Evolutionary conservation across 164 flowering plant genomes (phyloP), one percentile per base, ranked within the genome.

Genomic region (Sextonia rubra): DNA sequence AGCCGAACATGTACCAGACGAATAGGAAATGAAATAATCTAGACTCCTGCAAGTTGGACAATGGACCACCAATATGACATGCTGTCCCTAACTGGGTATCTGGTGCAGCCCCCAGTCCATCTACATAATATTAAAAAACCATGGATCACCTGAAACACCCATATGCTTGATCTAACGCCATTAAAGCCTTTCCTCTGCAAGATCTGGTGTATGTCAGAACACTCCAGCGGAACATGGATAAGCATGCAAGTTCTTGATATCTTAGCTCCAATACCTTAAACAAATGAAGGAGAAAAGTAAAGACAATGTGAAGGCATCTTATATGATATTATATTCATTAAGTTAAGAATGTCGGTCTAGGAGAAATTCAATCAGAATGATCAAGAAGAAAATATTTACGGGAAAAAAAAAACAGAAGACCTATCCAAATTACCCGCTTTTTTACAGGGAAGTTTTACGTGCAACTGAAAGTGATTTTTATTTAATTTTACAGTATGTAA

Each of bases 111-210:
- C n/a, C n/a, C n/a, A n/a, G n/a, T 62, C 66, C 15, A 17, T 30
- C 30, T 3, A 64, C 32, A n/a, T 37, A n/a, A 5, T 66, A 66
- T n/a, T 47, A 66, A 60, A 60, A 60, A 29, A 14, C 2, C 52
- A 63, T 69, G 56, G 63, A 60, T 76, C 73, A 91, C 98, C 98
- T 91, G 98, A 68, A 89, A 64, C 25, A 71, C 88, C 97, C 97
- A 92, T 71, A 92, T 76, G 74, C 98, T 92, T 24, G 94, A 91
- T 61, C 84, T 86, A 77, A 72, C 84, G 30, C 97, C 96, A 74
- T 75, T 85, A 71, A 86, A 89, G 55, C 97, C 94, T 80, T 83
- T 88, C 26, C 70, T 70, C 44, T 71, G 73, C 69, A 94, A 69
- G 72, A 18, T 75, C 65, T 79, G 77, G 75, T 77, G 84, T 44